Evolutionary conservation across 2,329 filamentous ascomycete genomes (phyloP).

Genomic region (Aspergillus ochraceoroseus): DNA sequence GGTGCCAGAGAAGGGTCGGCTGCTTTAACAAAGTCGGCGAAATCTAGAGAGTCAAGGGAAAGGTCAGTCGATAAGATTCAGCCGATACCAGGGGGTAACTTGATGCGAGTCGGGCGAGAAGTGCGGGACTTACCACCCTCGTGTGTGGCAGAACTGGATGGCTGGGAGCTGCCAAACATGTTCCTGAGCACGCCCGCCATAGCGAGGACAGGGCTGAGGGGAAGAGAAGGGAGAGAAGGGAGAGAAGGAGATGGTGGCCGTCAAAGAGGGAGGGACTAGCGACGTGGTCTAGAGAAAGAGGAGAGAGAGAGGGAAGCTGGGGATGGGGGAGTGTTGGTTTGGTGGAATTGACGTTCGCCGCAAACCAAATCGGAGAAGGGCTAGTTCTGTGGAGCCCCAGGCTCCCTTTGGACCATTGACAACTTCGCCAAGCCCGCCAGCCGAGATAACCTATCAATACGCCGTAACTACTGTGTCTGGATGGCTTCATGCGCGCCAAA

Average conservation of each 20-base stretch:
- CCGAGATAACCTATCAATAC: constrained; percentile 6
- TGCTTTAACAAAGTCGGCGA: constrained; percentile 84
- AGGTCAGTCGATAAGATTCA: constrained; percentile 2
- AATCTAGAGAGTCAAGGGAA: constrained; percentile 56
- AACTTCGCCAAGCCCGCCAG: constrained; percentile 9
- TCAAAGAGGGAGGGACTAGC: constrained; percentile 12
- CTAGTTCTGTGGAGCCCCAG: constrained; percentile 20
- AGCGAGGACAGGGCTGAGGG: constrained; percentile 20
- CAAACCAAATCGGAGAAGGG: constrained; percentile 19
- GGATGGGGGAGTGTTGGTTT: constrained; percentile 15
- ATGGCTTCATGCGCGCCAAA: no score
- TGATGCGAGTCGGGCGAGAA: constrained; percentile 4
- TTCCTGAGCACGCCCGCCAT: constrained; percentile 42
- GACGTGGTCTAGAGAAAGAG: constrained; percentile 21
- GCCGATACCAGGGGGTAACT: constrained; percentile 1
- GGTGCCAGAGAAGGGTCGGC: constrained; percentile 59
- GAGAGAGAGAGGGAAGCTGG: constrained; percentile 16
- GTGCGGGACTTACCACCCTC: constrained; percentile 36
- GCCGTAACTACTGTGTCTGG: no score
- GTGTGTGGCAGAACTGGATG: constrained; percentile 27
- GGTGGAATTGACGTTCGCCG: constrained; percentile 25
- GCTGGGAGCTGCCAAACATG: constrained; percentile 36
- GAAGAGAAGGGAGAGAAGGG: constrained; percentile 23
- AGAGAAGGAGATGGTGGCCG: not conserved
- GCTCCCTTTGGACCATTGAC: constrained; percentile 10